These are phyloP conservation scores for Dipteronia dyeriana DNA, from an alignment of 345 rosid species.

Conservation along the genomic window DNA sequence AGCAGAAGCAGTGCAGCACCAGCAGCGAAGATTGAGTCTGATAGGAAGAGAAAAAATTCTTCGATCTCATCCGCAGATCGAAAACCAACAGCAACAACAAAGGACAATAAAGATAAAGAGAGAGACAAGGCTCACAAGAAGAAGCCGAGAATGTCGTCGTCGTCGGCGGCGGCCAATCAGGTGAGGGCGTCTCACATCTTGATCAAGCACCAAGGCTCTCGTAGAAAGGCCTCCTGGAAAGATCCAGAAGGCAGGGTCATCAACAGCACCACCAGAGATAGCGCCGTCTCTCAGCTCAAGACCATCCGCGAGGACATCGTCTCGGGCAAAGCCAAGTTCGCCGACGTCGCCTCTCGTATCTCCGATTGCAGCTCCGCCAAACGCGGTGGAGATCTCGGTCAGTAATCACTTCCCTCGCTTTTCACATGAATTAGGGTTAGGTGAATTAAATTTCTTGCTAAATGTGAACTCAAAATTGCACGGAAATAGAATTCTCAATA, in stretches of 20 bases:
- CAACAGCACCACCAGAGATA: slow-evolving; percentile 60
- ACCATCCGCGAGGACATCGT: slow-evolving; percentile 74
- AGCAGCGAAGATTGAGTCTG: slow-evolving; percentile 54
- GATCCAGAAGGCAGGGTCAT: slow-evolving; percentile 92
- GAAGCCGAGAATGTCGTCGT: slow-evolving; percentile 46
- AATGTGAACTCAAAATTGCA: background rate
- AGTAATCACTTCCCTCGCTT: background rate
- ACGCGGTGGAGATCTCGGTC: slow-evolving; percentile 96
- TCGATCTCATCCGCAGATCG: slow-evolving; percentile 49
- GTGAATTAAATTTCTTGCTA: background rate
- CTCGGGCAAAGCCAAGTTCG: slow-evolving; percentile 78
- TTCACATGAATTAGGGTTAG: background rate
- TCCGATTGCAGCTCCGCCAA: slow-evolving; percentile 98
- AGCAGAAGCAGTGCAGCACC: background rate
- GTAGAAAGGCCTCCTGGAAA: slow-evolving; percentile 94
- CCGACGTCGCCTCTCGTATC: slow-evolving; percentile 68
- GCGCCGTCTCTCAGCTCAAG: slow-evolving; percentile 72
- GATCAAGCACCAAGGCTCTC: slow-evolving; percentile 92
- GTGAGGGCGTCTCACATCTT: slow-evolving; percentile 92
- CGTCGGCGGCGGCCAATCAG: slow-evolving; percentile 41
- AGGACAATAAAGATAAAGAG: slow-evolving; percentile 15
- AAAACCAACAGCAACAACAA: slow-evolving; percentile 11
- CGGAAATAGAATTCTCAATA: background rate
- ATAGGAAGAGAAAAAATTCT: slow-evolving; percentile 56
- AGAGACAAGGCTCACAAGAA: slow-evolving; percentile 32